A percentile compares a stretch with the other conserved stretches of the same genome.
Evolutionary conservation across 192 early-diverging fungal species (phyloP).

Genomic region (Rhizophagus clarus): DNA sequence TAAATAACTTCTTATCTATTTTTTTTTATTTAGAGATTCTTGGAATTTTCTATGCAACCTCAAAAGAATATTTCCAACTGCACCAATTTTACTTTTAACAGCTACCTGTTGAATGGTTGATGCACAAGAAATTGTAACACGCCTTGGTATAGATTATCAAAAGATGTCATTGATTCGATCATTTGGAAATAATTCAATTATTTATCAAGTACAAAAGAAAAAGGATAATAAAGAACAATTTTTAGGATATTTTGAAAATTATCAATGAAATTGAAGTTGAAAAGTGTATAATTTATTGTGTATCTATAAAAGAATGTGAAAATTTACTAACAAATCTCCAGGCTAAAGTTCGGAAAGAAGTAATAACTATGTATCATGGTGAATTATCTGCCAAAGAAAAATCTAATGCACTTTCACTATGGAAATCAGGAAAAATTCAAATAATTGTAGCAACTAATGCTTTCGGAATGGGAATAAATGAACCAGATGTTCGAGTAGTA

Average conservation of each 20-base stretch:
- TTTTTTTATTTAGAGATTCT: constrained; percentile 95
- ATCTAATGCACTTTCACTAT: too few relatives aligned
- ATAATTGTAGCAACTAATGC: constrained; percentile 80
- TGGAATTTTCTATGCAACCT: constrained; percentile 76
- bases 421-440: too few relatives aligned
- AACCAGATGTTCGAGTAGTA: constrained; percentile 69
- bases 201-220: constrained; percentile 73
- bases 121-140: constrained; percentile 75
- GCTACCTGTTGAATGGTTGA: constrained; percentile 84
- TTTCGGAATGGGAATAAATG: constrained; percentile 78
- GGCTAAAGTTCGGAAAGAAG: constrained; percentile 41
- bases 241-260: neutral
- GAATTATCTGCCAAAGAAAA: neutral
- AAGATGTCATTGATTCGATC: constrained; percentile 65
- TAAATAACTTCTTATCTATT: constrained; percentile 46
- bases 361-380: constrained; percentile 47
- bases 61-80: constrained; percentile 64
- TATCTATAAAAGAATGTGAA: constrained; percentile 77
- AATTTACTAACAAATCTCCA: constrained; percentile 71
- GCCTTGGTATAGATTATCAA: constrained; percentile 66
- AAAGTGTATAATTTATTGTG: constrained; percentile 92
- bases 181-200: constrained; percentile 86
- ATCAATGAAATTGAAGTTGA: constrained; percentile 63
- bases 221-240: constrained; percentile 39
- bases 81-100: constrained; percentile 93